Evolutionary conservation across 169 alveolate genomes (phyloP), one percentile per base, ranked within the genome.

Genomic region (Theileria parva): DNA sequence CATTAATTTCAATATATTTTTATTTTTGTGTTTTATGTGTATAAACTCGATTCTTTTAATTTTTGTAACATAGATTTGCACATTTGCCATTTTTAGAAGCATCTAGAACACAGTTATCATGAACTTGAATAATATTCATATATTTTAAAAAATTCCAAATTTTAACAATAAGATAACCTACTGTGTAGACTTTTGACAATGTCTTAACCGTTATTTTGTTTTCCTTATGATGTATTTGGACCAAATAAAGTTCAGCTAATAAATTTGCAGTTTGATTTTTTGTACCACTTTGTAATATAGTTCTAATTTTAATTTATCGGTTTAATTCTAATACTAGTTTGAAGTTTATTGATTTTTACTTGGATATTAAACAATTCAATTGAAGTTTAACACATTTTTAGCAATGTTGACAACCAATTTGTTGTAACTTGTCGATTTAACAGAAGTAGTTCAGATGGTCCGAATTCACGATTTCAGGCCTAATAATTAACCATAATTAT

Each of bases 1-100:
- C 37, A 59, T 59, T 25, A 17, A 59, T 59, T 59, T 59, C 30
- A 59, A 28, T 59, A 15, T 59, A 59, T 63, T 25, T 63, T 63
- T 63, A 63, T 63, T 63, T 63, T 63, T 63, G 8, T 63, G 37
- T 63, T 63, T 63, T 21, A 17, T 27, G 71, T 63, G 44, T 63
- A 63, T n/a, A 28, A 63, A 27, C 39, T 15, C 39, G 71, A 63
- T n/a, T 30, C 21, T 63, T 21, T 5, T 15, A 63, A 27, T 63
- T n/a, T 63, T 15, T n/a, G 25, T 21, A 15, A 28, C 39, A n/a
- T 23, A 63, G 71, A n/a, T 15, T 63, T 63, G 71, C 71, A 63
- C 71, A 63, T 63, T 63, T 63, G 13, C 27, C 32, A 5, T 27
- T 28, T 63, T n/a, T 21, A 39, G 23, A 23, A 8, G 11, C 11